Percentiles rank a stretch among this genome's conserved stretches.
These are phyloP conservation scores for Wolfiporia cocos DNA, from an alignment of 1,284 basidiomycete genomes.

Conservation along the genomic window DNA sequence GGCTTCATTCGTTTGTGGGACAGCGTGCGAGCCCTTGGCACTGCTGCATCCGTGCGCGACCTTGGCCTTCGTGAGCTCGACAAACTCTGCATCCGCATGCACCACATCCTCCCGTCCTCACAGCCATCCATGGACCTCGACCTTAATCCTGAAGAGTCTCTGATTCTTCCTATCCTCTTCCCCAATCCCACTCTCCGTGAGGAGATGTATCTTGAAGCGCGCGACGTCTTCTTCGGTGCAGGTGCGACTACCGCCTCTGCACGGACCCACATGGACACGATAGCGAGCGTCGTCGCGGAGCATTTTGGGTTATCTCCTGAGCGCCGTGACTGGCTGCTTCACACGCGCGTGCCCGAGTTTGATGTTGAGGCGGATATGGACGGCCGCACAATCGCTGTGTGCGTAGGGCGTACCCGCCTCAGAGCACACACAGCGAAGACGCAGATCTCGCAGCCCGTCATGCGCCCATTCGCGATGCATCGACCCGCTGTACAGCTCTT, in stretches of 20 bases:
- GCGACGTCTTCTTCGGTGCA: conserved; percentile 89
- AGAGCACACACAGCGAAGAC: conserved; percentile 34
- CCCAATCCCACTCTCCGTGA: conserved; percentile 82
- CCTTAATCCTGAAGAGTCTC: conserved; percentile 20
- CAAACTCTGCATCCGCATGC: conserved; percentile 80
- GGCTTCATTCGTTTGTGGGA: conserved; percentile 64
- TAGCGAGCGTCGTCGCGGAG: conserved; percentile 51
- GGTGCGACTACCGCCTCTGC: conserved; percentile 50
- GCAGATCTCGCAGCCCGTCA: conserved; percentile 26
- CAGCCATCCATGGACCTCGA: conserved; percentile 41
- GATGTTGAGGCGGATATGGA: conserved; percentile 64
- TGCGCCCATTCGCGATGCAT: conserved; percentile 85
- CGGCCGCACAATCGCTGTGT: conserved; percentile 47
- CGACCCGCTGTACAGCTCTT: conserved; percentile 80
- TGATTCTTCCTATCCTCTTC: conserved; percentile 40
- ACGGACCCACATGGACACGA: conserved; percentile 40
- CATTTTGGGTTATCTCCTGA: conserved; percentile 65
- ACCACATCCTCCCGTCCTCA: conserved; percentile 50
- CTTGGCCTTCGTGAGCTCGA: conserved; percentile 85
- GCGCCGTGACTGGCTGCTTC: conserved; percentile 47
- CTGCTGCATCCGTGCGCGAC: conserved; percentile 45
- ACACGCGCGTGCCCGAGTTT: conserved; percentile 61
- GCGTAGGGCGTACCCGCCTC: conserved; percentile 53
- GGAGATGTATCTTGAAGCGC: conserved; percentile 85
- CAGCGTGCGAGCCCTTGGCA: conserved; percentile 40